These are phyloP conservation scores for Nemania sp. DNA, from an alignment of 2,329 filamentous ascomycete genomes.

Conservation along the genomic window DNA sequence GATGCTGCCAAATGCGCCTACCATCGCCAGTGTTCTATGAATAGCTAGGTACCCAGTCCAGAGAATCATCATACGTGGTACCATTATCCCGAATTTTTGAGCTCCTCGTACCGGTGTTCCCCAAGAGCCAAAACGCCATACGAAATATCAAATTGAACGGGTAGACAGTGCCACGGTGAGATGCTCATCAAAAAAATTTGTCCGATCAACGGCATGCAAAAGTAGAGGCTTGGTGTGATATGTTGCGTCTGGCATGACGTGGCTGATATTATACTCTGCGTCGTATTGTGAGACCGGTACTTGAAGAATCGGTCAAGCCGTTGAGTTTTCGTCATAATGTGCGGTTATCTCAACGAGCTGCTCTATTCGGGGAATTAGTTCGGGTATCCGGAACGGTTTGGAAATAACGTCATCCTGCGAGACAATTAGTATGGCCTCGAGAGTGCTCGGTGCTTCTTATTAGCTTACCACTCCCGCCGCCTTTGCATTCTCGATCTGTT, in stretches of 20 bases:
- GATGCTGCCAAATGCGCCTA: conserved; percentile 19
- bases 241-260: background rate
- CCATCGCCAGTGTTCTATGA: conserved; percentile 18
- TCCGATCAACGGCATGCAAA: background rate
- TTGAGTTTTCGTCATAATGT: conserved; percentile 2
- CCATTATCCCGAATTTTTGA: conserved; percentile 19
- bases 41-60: conserved; percentile 1
- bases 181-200: conserved; percentile 5
- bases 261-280: background rate
- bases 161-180: background rate
- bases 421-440: conserved; percentile 26
- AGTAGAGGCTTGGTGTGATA: background rate
- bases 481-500: conserved; percentile 73
- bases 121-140: conserved; percentile 14
- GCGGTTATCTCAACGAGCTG: conserved; percentile 46
- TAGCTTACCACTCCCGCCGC: conserved; percentile 70
- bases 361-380: conserved; percentile 69
- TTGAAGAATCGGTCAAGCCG: conserved; percentile 4
- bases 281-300: background rate
- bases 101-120: conserved; percentile 14
- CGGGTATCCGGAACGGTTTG: conserved; percentile 78
- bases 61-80: conserved; percentile 13
- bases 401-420: conserved; percentile 71
- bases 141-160: conserved; percentile 5
- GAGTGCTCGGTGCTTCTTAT: background rate